Evolutionary conservation across 2,329 filamentous ascomycete species (phyloP), one percentile per base, ranked within the genome.

Genomic region (Ophiosphaerella narmari): DNA sequence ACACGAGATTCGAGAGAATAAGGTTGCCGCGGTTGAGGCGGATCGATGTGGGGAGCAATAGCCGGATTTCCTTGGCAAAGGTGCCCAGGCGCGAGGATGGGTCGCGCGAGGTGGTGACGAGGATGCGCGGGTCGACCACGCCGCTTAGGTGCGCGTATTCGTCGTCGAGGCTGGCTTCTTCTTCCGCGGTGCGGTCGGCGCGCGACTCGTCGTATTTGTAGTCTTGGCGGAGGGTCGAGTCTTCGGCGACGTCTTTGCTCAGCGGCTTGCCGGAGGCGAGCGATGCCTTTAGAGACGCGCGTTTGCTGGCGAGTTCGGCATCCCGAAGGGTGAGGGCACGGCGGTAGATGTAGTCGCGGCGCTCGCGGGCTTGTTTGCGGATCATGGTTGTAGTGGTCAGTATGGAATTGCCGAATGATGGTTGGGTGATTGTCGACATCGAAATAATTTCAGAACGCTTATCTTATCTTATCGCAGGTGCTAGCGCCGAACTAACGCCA

Each of bases 111-210:
- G 94, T 99, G 21, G 93, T 96, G 43, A 97, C 90, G 6, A 97
- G 82, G 4, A 96, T 86, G 45, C 92, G 83, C 6, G 93, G 91
- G 62, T 97, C 94, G 33, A 94, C 85, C 34, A 97, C 85, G 29
- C 94, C 94, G n/a, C 89, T 94, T 1, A 97, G 83, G 60, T 92
- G 86, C 21, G 88, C 85, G 72, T 97, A 97, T 76, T 97, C 93
- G 66, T 96, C 90, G 68, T 95, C 90, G 16, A 95, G 76, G 47
- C 90, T 87, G 14, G 91, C 75, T 70, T 87, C 82, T 49, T 91
- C 87, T 49, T 90, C 82, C 2, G 80, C 78, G 3, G 80, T 85
- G 46, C 86, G 77, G 62, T 91, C 88, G 18, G 82, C 81, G 21
- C 85, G 78, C 4, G 90, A 90, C 74, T 97, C 93, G 70, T 99